Evolutionary conservation across 345 rosid genomes (phyloP), one percentile per base, ranked within the genome.

Genomic region (Citrus sp.): DNA sequence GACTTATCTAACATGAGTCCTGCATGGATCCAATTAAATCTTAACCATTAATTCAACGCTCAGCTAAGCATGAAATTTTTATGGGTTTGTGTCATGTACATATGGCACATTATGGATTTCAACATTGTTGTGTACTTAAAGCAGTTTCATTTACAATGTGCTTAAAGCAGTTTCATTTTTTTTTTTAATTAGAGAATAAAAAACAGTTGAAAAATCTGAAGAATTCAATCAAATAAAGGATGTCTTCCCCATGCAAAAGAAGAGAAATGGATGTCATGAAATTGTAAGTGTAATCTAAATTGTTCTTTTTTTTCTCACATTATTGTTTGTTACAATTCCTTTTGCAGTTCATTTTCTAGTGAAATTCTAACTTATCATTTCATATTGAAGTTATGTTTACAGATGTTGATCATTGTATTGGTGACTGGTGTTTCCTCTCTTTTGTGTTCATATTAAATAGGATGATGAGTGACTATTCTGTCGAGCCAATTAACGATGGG

Each of bases 381-480:
- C 35, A 55, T 72, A 9, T 62, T 62, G 61, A 71, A 4, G 38
- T 60, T 56, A 24, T 56, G 18, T 22, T 38, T 72, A 18, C 0
- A 22, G 42, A 18, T 70, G 24, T 30, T 75, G 73, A 34, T 58
- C 7, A 35, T 71, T 9, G 1, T 60, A 16, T 30, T 38, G 73
- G 25, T 72, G 75, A 22, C 25, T 38, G 69, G 25, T 68, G 73
- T 72, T 63, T 34, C 22, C 58, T 8, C 25, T 13, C 54, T 76
- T 0, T 21, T 62, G 21, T 70, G 27, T 28, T 35, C 49, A 0
- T 58, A 40, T 1, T 22, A 25, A 35, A 7, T 59, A 78, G 92
- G 88, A 89, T 87, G 92, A 89, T 87, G 92, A 89, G 90, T 71
- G 88, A 87, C 76, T 87, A 89, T 82, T 67, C 67, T 61, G 90